Conservation (phyloP, 2,329 filamentous ascomycete species). For the Fusarium nanum region DNA sequence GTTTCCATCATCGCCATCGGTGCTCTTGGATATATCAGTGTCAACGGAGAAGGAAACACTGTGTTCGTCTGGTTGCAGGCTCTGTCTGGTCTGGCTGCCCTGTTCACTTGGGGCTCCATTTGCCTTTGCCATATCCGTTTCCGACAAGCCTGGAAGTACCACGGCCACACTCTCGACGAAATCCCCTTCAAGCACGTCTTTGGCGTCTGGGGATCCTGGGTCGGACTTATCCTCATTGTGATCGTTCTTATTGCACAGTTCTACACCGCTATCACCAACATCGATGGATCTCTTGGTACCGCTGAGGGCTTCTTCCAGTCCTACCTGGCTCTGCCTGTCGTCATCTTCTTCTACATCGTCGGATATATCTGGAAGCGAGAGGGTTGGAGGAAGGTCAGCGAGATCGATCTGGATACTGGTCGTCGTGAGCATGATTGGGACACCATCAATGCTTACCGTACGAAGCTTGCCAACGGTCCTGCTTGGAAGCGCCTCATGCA, state of each 20-base stretch:
- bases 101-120: slow-evolving; percentile 78
- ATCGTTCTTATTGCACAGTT: slow-evolving; percentile 68
- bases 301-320: slow-evolving; percentile 63
- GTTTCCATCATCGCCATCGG: slow-evolving; percentile 61
- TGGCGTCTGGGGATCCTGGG: slow-evolving; percentile 72
- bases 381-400: slow-evolving; percentile 65
- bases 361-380: slow-evolving; percentile 74
- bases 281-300: slow-evolving; percentile 43
- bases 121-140: slow-evolving; percentile 77
- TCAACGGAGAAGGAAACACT: slow-evolving; percentile 57
- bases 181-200: slow-evolving; percentile 72
- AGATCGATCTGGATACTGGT: slow-evolving; percentile 76
- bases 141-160: slow-evolving; percentile 70
- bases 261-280: slow-evolving; percentile 59
- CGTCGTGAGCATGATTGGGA: slow-evolving; percentile 73
- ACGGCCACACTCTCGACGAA: slow-evolving; percentile 73
- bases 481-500: slow-evolving; percentile 56
- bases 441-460: slow-evolving; percentile 61
- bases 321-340: slow-evolving; percentile 66
- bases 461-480: slow-evolving; percentile 58
- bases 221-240: slow-evolving; percentile 69
- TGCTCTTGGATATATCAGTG: slow-evolving; percentile 61
- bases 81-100: slow-evolving; percentile 71
- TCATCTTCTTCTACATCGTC: slow-evolving; percentile 63
- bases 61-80: slow-evolving; percentile 76